Evolutionary conservation across 2,329 filamentous ascomycete genomes (phyloP).

Genomic region (Paecilomyces sp.): DNA sequence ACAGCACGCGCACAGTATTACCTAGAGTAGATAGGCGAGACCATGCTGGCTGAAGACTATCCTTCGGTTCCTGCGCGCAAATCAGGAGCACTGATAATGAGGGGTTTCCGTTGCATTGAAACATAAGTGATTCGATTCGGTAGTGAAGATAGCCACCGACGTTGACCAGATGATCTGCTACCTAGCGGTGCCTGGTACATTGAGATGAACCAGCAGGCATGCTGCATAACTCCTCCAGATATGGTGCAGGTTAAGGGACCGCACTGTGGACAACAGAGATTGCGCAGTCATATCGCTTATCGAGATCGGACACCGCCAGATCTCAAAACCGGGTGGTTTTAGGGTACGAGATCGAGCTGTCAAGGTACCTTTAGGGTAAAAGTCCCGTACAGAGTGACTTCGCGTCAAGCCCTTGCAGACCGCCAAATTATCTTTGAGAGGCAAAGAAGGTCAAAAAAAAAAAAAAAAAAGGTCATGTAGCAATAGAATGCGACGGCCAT

Average conservation of each 20-base stretch:
- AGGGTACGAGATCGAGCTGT: neutral
- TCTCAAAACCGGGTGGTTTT: neutral
- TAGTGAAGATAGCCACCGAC: neutral
- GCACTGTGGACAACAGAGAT: neutral
- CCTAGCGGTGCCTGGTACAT: neutral
- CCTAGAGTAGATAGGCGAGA: neutral
- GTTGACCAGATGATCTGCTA: neutral
- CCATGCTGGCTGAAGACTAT: neutral
- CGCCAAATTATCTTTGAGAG: neutral
- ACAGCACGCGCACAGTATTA: neutral
- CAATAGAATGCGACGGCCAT: neutral
- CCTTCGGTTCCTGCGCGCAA: neutral
- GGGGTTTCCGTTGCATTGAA: neutral
- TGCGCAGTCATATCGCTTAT: neutral
- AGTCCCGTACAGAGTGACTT: neutral
- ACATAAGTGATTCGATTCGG: neutral
- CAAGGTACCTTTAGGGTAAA: neutral
- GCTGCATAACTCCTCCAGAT: neutral
- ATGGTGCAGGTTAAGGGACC: neutral
- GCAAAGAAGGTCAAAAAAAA: neutral
- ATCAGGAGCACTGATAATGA: neutral
- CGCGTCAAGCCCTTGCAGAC: neutral
- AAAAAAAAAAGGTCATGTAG: neutral
- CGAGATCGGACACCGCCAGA: neutral
- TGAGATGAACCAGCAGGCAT: neutral